Percentiles rank a stretch among this genome's conserved stretches.
phyloP scores from a whole-genome alignment of 306 rosid genomes.

The Sicyos baderoa region DNA sequence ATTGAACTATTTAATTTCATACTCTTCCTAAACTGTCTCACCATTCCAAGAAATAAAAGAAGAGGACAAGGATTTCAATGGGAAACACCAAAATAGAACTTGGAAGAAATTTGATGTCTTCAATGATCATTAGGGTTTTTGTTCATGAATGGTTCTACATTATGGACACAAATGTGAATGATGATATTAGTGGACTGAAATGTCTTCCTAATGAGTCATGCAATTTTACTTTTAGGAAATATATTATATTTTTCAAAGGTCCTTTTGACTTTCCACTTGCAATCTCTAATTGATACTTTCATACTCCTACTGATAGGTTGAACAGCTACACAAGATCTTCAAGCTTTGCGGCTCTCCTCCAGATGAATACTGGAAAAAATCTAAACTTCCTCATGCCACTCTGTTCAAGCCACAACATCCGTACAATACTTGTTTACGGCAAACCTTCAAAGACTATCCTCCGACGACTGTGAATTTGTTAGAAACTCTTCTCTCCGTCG shows the following conservation, averaged over 20 bases:
- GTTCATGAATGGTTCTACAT: neutral
- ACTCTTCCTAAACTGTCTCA: neutral
- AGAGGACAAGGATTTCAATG: no score
- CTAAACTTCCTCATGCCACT: slow-evolving; percentile 88
- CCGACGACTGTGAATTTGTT: slow-evolving; percentile 41
- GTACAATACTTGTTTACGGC: slow-evolving; percentile 60
- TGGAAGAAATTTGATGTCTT: neutral
- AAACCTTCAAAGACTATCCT: slow-evolving; percentile 73
- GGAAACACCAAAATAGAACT: neutral
- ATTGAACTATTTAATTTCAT: neutral
- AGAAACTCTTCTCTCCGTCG: slow-evolving; percentile 78
- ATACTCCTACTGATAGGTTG: slow-evolving; percentile 45
- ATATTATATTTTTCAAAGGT: slow-evolving; percentile 15
- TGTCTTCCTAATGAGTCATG: slow-evolving; percentile 15
- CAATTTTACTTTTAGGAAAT: neutral
- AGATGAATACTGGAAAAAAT: slow-evolving; percentile 91
- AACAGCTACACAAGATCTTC: slow-evolving; percentile 98
- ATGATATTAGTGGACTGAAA: neutral
- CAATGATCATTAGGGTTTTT: neutral
- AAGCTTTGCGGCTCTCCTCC: slow-evolving; percentile 98
- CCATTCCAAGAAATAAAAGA: no score
- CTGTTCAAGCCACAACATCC: slow-evolving; percentile 91
- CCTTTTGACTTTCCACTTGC: slow-evolving; percentile 16
- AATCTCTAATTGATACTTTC: slow-evolving; percentile 17
- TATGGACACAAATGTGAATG: neutral